Evolutionary conservation across 2,329 filamentous ascomycete genomes (phyloP), one percentile per base, ranked within the genome.

Genomic region (Aureobasidium sp.): DNA sequence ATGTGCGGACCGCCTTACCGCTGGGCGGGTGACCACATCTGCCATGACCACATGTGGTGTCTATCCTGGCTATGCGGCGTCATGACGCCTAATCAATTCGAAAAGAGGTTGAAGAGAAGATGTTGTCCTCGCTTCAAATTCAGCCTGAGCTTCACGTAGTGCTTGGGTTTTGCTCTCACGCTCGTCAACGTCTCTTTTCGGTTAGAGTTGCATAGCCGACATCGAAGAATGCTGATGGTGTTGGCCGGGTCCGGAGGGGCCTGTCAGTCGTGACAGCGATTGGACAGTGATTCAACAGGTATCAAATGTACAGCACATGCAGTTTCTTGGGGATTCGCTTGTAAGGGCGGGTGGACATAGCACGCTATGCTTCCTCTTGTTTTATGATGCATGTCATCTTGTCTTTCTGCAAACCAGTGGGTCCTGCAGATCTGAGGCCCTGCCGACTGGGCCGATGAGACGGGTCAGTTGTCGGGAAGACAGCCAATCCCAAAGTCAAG

Each of bases 331-430:
- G 22, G 17, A 17, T 34, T 56, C 39, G 39, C 53, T 57, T 27
- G 53, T 45, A 27, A 27, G 52, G 29, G 34, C 22, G 31, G 20
- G 44, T 11, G 42, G 14, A 25, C 12, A 48, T 31, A 31, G 27
- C 42, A 59, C 55, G 22, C 55, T 39, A 59, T 20, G 31, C 31
- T 39, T 31, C 31, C 42, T 48, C 55, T 49, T 59, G 34, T 49
- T 49, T 31, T 39, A 37, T 48, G 53, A 58, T 39, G 55, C 55
- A 58, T 31, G 55, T 59, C 42, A 49, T 59, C 56, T 49, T 59
- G 56, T 59, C 56, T 48, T 31, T 49, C 56, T 59, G 62, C 62
- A 63, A 60, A 59, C 62, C 55, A 56, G 62, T 63, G 55, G 62
- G 52, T 63, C 62, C 52, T 63, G 62, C 62, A 63, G 55, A 60